A percentile compares a stretch with the other conserved stretches of the same genome.
Evolutionary conservation across 2,329 filamentous ascomycete species (phyloP).

Genomic region (Lecanicillium sp.): DNA sequence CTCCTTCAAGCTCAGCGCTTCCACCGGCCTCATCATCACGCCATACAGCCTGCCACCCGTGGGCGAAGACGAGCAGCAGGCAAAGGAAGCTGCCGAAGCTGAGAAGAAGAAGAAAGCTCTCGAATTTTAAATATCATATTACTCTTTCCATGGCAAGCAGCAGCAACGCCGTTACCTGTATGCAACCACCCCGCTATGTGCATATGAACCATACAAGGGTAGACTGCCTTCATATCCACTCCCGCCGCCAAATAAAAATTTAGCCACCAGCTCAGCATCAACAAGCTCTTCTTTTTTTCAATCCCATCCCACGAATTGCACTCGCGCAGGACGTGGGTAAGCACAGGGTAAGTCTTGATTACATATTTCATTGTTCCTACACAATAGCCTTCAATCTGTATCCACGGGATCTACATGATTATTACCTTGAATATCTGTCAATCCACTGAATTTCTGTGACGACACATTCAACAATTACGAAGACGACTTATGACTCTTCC

Average conservation of each 20-base stretch:
- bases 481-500: conserved; percentile 37
- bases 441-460: conserved; percentile 49
- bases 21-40: conserved; percentile 74
- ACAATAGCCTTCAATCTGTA: background rate
- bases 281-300: background rate
- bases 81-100: conserved; percentile 32
- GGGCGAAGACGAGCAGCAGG: conserved; percentile 56
- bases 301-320: background rate
- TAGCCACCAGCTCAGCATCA: background rate
- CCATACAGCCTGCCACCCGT: conserved; percentile 86
- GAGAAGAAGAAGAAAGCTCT: conserved; percentile 56
- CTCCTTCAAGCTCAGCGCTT: conserved; percentile 80
- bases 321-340: conserved; percentile 13
- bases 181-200: conserved; percentile 13
- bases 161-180: background rate
- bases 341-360: conserved; percentile 16
- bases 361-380: conserved; percentile 8
- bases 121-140: conserved; percentile 69
- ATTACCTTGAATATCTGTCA: conserved; percentile 50
- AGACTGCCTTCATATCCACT: conserved; percentile 8
- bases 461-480: conserved; percentile 38
- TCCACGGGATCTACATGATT: conserved; percentile 37
- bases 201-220: conserved; percentile 13
- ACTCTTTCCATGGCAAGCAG: background rate
- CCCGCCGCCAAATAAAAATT: conserved; percentile 11